These are phyloP conservation scores for Piloderma croceum DNA, from an alignment of 768 basidiomycete species.

Conservation along the genomic window DNA sequence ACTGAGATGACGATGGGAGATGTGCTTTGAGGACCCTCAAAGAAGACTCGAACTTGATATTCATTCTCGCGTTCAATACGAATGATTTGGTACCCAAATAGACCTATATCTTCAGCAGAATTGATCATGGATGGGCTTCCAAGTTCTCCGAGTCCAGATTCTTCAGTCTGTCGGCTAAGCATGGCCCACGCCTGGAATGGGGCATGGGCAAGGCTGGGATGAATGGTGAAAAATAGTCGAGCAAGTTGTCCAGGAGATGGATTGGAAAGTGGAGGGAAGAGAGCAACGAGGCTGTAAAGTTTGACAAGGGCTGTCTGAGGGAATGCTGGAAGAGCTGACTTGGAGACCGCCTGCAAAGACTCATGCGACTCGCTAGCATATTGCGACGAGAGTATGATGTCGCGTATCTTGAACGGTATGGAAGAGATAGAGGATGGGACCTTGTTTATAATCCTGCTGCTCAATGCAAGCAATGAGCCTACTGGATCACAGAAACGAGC, in stretches of 20 bases:
- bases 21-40: conserved; percentile 28
- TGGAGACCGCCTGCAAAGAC: conserved; percentile 47
- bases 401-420: conserved; percentile 38
- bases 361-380: conserved; percentile 55
- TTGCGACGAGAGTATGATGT: conserved; percentile 57
- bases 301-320: conserved; percentile 59
- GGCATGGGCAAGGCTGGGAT: conserved; percentile 51
- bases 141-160: conserved; percentile 48
- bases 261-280: conserved; percentile 42
- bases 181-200: conserved; percentile 60
- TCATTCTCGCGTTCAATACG: conserved; percentile 37
- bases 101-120: conserved; percentile 36
- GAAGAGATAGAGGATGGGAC: conserved; percentile 6
- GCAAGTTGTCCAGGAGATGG: conserved; percentile 46
- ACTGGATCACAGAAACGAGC: conserved; percentile 62
- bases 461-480: conserved; percentile 44
- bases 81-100: conserved; percentile 47
- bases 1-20: conserved; percentile 32
- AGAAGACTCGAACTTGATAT: conserved; percentile 37
- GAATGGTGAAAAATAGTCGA: conserved; percentile 50
- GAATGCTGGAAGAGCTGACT: conserved; percentile 52
- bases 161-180: conserved; percentile 49
- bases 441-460: conserved; percentile 11
- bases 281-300: conserved; percentile 37
- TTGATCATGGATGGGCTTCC: conserved; percentile 38